Evolutionary conservation across 2,329 filamentous ascomycete species (phyloP).

Genomic region (Escovopsis weberi): DNA sequence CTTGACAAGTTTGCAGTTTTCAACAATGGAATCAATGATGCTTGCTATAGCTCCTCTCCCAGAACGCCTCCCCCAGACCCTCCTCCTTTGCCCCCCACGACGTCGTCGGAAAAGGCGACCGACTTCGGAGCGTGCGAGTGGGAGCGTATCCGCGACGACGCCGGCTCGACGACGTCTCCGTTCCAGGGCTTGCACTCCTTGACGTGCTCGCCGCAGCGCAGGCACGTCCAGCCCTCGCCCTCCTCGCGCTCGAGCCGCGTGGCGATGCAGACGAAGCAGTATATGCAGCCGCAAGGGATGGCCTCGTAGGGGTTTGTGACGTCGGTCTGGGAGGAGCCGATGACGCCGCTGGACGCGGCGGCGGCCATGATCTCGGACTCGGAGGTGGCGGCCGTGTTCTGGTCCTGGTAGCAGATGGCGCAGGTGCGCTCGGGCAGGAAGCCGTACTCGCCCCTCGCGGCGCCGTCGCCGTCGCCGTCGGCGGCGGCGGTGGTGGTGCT

Average conservation of each 20-base stretch:
- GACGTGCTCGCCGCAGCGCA: slow-evolving; percentile 73
- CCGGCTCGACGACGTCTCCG: slow-evolving; percentile 65
- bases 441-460: slow-evolving; percentile 55
- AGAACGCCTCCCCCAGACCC: no score
- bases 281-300: slow-evolving; percentile 77
- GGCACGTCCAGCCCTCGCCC: slow-evolving; percentile 83
- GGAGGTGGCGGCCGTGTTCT: slow-evolving; percentile 56
- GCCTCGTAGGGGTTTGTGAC: slow-evolving; percentile 94
- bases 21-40: no score
- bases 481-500: slow-evolving; percentile 24
- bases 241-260: slow-evolving; percentile 83
- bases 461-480: slow-evolving; percentile 35
- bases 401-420: slow-evolving; percentile 91
- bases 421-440: slow-evolving; percentile 91
- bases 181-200: slow-evolving; percentile 83
- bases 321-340: slow-evolving; percentile 81
- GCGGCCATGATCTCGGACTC: slow-evolving; percentile 66
- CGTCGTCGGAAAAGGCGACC: slow-evolving; percentile 48
- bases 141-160: slow-evolving; percentile 21
- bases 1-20: no score
- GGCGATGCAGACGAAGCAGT: slow-evolving; percentile 93
- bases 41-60: no score
- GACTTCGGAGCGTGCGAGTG: slow-evolving; percentile 27
- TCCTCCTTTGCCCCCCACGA: slow-evolving; percentile 21
- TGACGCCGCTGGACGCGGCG: slow-evolving; percentile 53